Evolutionary conservation across 2,329 filamentous ascomycete species (phyloP), one percentile per base, ranked within the genome.

Genomic region (Stemphylium vesicarium): DNA sequence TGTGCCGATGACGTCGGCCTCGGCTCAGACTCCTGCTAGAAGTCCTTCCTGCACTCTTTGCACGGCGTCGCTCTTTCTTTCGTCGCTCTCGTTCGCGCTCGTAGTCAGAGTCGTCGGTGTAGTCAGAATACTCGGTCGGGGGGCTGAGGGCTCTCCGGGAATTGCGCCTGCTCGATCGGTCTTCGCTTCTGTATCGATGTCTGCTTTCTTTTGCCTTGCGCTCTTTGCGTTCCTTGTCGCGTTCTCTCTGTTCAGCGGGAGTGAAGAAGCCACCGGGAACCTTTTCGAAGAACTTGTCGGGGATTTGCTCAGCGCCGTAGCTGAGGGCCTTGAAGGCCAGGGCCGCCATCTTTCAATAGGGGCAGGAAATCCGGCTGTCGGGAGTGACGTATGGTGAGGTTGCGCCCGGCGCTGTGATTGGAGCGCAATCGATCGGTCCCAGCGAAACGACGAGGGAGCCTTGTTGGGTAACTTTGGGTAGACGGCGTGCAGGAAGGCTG

Each of bases 221-320:
- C 15, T 50, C 56, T 32, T 63, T 69, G 33, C 62, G 59, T 40
- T 53, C 53, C 11, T 60, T 61, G 49, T 69, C 67, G 29, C 47
- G 57, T 15, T 64, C 59, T 41, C 69, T 74, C 26, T 67, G 63
- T 16, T 75, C 69, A 47, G 57, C 51, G 3, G 72, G 65, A 6
- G 63, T 74, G 57, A 75, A 77, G 59, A 66, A 76, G 52, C 72
- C 72, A 37, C 73, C 74, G 40, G 74, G 74, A 16, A 76, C 68
- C 20, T 68, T 66, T 36, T 77, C 71, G 46, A 75, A 76, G 53
- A 74, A 60, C 45, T 61, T 71, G 68, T 77, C 74, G 32, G 74
- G 74, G 51, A 76, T 73, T 59, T 69, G 70, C 52, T 75, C 72
- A 38, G 71, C 74, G 53, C 73, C 74, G 65, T 72, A 72, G 52